Evolutionary conservation across 2,329 filamentous ascomycete genomes (phyloP), one percentile per base, ranked within the genome.

Genomic region (Blastomyces gilchristii): DNA sequence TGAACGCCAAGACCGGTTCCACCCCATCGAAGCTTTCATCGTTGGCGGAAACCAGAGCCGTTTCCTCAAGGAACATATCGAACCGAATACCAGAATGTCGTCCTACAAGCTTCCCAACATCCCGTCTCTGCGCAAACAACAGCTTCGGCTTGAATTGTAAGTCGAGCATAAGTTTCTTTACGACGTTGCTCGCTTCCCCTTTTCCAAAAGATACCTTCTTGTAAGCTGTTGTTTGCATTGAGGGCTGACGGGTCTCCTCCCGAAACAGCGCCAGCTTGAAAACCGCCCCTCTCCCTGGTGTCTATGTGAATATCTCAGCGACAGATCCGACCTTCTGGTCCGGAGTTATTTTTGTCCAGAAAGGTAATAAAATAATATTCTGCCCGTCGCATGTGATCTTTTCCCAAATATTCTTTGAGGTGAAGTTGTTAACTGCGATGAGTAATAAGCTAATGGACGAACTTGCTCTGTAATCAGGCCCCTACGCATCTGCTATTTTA

Each of bases 311-410:
- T 73, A 83, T 96, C 64, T 89, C 88, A 37, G 90, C 90, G 0
- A 89, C 88, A 31, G 88, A 96, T 71, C 85, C 90, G 22, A 85
- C 86, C 18, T 78, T 91, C 58, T 97, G 93, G 93, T 88, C 87
- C 41, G 92, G 91, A n/a, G 89, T 96, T 25, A 81, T 97, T 37
- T 97, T 97, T 73, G 86, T 96, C 66, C 88, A 91, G 63, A 87
- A 90, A 80, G 93, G 93, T 94, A 79, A 68, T 63, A 28, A 61
- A 65, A 56, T n/a, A 49, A 47, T 43, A 50, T 31, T 31, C 34
- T 1, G 28, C 6, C 34, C 1, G 12, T 22, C 28, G 4, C 47
- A 50, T 22, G 47, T 50, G 22, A 28, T 18, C 14, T 31, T 52
- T 8, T 25, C 11, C 22, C 9, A 12, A 49, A 49, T 49, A 49